Conservation (phyloP, 1,284 basidiomycete genomes). For the Marasmius fiardii region DNA sequence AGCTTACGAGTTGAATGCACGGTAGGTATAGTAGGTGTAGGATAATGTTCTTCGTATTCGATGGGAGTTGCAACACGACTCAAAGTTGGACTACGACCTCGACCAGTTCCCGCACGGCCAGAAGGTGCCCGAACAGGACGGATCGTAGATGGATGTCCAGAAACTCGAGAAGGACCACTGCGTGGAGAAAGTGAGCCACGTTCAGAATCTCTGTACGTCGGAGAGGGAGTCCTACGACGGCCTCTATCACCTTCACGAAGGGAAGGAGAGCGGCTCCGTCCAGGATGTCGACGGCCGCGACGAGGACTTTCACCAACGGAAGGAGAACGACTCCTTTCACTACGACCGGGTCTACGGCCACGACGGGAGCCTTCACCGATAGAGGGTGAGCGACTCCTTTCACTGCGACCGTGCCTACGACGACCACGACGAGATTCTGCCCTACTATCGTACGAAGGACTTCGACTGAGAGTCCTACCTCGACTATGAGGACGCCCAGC, state of each 20-base stretch:
- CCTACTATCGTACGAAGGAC: background rate
- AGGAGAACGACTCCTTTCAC: background rate
- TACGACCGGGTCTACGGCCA: background rate
- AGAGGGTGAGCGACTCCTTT: too few species aligned
- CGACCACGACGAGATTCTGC: too few species aligned
- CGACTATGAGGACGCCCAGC: background rate
- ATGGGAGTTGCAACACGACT: background rate
- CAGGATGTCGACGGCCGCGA: background rate
- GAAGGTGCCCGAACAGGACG: background rate
- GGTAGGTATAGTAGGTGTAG: background rate
- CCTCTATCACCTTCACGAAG: too few species aligned
- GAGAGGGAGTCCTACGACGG: too few species aligned
- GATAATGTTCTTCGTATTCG: background rate
- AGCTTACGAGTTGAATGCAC: slow-evolving; percentile 1
- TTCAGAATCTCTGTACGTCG: too few species aligned
- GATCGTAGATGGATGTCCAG: background rate
- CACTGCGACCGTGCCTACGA: too few species aligned
- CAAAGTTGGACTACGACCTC: background rate
- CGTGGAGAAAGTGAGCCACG: too few species aligned
- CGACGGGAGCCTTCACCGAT: background rate
- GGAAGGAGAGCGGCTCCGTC: background rate
- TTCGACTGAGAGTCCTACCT: background rate
- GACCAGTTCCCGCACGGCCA: background rate
- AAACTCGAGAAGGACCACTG: too few species aligned
- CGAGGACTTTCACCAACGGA: background rate